phyloP scores from a whole-genome alignment of 441 rosid species.

The Adansonia rubrostipa region DNA sequence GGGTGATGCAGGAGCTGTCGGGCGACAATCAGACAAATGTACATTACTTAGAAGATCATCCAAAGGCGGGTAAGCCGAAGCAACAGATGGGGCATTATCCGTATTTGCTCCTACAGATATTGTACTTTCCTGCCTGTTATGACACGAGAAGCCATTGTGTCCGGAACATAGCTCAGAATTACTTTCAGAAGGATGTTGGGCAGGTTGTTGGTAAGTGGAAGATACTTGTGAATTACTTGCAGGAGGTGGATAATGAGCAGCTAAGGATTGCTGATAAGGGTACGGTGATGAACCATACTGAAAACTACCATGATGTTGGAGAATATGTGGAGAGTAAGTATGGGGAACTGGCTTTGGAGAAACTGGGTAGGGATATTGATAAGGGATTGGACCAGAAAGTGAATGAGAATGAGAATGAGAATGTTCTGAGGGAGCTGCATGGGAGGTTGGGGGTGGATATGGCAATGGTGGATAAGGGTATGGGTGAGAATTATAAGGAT shows the following conservation, averaged over 20 bases:
- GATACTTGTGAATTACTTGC: slow-evolving; percentile 45
- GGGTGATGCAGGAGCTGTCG: slow-evolving; percentile 46
- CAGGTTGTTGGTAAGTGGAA: slow-evolving; percentile 43
- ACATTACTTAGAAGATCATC: slow-evolving; percentile 52
- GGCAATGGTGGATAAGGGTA: slow-evolving; percentile 50
- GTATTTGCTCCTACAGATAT: slow-evolving; percentile 26
- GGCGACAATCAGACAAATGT: slow-evolving; percentile 47
- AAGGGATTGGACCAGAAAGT: slow-evolving; percentile 26
- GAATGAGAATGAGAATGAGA: slow-evolving; percentile 42
- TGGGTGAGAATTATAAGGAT: slow-evolving; percentile 41
- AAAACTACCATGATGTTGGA: slow-evolving; percentile 53
- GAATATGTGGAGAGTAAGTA: slow-evolving; percentile 41
- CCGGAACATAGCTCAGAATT: slow-evolving; percentile 37
- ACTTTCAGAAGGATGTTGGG: slow-evolving; percentile 41
- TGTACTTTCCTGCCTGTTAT: slow-evolving; percentile 55
- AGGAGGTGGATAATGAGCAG: slow-evolving; percentile 35
- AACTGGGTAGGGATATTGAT: slow-evolving; percentile 42
- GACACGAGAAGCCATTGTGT: slow-evolving; percentile 40
- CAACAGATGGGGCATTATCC: slow-evolving; percentile 31
- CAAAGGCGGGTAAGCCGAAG: slow-evolving; percentile 54
- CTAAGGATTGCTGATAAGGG: slow-evolving; percentile 42
- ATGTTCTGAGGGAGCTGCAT: slow-evolving; percentile 28
- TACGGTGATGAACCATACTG: slow-evolving; percentile 46
- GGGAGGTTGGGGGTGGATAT: slow-evolving; percentile 34
- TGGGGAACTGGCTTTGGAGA: slow-evolving; percentile 33